Conservation (phyloP, 2,329 filamentous ascomycete species). For the Clonostachys sp. region DNA sequence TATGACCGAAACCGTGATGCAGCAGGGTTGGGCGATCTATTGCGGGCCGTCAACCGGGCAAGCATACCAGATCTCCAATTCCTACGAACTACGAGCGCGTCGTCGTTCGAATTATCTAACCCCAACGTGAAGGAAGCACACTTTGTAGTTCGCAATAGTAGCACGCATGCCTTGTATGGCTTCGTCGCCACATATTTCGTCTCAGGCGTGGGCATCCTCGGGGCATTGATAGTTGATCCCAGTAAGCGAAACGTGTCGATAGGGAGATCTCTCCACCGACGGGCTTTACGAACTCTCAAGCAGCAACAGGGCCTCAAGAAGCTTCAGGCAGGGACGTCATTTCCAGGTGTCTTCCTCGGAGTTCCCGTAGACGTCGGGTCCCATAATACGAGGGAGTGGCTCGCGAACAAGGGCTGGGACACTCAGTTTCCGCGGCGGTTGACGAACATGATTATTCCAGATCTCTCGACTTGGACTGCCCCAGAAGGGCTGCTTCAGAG, state of each 20-base stretch:
- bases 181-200: conserved; percentile 88
- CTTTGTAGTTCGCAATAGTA: conserved; percentile 91
- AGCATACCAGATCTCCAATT: conserved; percentile 65
- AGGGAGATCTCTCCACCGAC: conserved; percentile 81
- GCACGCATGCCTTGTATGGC: conserved; percentile 83
- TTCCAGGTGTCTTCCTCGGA: conserved; percentile 83
- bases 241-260: conserved; percentile 83
- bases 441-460: conserved; percentile 67
- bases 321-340: conserved; percentile 74
- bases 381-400: conserved; percentile 65
- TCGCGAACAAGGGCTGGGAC: conserved; percentile 87
- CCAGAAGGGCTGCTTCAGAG: conserved; percentile 73
- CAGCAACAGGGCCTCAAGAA: conserved; percentile 70
- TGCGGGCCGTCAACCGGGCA: conserved; percentile 65
- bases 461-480: conserved; percentile 68
- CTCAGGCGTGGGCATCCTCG: conserved; percentile 69
- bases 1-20: conserved; percentile 79
- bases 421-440: conserved; percentile 52
- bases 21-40: conserved; percentile 68
- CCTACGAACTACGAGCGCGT: conserved; percentile 63
- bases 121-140: conserved; percentile 73
- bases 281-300: conserved; percentile 70
- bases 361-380: conserved; percentile 57
- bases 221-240: conserved; percentile 86
- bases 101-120: conserved; percentile 71